These are phyloP conservation scores for Aspergillus tamarii DNA, from an alignment of 2,329 filamentous ascomycete genomes.

Conservation along the genomic window DNA sequence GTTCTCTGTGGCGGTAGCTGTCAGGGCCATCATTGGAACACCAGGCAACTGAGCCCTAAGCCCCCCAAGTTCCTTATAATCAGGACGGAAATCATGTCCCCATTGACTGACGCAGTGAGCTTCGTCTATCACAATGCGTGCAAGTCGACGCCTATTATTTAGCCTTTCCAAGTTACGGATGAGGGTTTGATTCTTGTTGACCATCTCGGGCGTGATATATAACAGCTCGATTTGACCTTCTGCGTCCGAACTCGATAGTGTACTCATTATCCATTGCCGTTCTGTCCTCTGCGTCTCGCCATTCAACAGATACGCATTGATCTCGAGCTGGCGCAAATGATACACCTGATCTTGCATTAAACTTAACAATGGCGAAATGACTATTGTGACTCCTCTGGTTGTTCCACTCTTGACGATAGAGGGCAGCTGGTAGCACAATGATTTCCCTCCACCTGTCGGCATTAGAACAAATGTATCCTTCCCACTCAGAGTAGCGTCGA, in stretches of 20 bases:
- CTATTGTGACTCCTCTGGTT: constrained; percentile 83
- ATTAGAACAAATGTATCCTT: constrained; percentile 94
- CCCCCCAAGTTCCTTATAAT: constrained; percentile 85
- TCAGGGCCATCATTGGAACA: constrained; percentile 91
- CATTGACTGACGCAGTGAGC: constrained; percentile 99
- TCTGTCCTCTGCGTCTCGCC: constrained; percentile 69
- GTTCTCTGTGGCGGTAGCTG: constrained; percentile 90
- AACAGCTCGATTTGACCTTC: constrained; percentile 82
- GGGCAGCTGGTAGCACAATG: constrained; percentile 92
- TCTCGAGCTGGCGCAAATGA: constrained; percentile 73
- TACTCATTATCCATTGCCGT: constrained; percentile 67
- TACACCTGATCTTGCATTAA: constrained; percentile 96
- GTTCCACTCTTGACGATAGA: constrained; percentile 79
- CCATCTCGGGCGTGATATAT: constrained; percentile 97
- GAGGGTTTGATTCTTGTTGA: constrained; percentile 77
- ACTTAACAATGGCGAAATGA: constrained; percentile 92
- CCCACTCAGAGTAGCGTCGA: constrained; percentile 86
- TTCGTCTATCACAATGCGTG: constrained; percentile 94
- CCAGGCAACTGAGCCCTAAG: constrained; percentile 72
- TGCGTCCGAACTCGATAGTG: constrained; percentile 64
- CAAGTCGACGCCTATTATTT: constrained; percentile 72
- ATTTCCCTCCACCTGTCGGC: constrained; percentile 97
- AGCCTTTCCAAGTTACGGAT: constrained; percentile 67
- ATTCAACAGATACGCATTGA: constrained; percentile 82
- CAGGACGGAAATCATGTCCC: constrained; percentile 96